Evolutionary conservation across 768 basidiomycete species (phyloP).

Genomic region (Baorangia bicolor): DNA sequence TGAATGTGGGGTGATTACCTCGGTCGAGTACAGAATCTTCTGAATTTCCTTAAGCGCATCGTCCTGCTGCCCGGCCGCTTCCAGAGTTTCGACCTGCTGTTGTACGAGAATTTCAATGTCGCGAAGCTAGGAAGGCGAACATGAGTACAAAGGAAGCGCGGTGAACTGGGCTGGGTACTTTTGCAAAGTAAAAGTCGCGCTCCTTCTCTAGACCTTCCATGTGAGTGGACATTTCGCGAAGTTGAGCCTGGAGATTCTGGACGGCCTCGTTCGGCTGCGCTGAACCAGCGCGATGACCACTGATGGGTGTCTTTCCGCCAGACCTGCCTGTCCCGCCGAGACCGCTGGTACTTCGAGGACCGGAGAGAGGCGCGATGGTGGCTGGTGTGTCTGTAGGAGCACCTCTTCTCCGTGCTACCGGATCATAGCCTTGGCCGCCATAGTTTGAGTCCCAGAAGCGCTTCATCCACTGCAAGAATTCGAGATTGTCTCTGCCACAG

Average conservation of each 20-base stretch:
- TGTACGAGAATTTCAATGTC: conserved; percentile 96
- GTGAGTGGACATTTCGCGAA: conserved; percentile 77
- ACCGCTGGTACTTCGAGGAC: conserved; percentile 40
- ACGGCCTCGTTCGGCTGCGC: conserved; percentile 68
- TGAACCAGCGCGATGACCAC: conserved; percentile 65
- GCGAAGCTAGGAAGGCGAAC: conserved; percentile 62
- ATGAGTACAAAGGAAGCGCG: conserved; percentile 5
- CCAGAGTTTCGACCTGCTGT: conserved; percentile 64
- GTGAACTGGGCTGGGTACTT: conserved; percentile 50
- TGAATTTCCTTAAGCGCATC: conserved; percentile 74
- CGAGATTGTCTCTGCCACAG: conserved; percentile 82
- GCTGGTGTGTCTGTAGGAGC: conserved; percentile 74
- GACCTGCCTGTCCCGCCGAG: conserved; percentile 43
- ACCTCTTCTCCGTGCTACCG: conserved; percentile 78
- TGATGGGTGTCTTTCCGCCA: conserved; percentile 71
- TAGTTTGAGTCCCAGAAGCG: conserved; percentile 95
- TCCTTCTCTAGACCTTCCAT: conserved; percentile 95
- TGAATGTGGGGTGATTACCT: conserved; percentile 52
- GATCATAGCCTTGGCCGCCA: conserved; percentile 83
- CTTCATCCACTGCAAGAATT: conserved; percentile 97
- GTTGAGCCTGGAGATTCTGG: conserved; percentile 67
- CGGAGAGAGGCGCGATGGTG: conserved; percentile 66
- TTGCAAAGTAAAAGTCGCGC: conserved; percentile 97
- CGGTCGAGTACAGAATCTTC: conserved; percentile 91
- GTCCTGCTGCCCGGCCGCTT: conserved; percentile 57